A percentile compares a stretch with the other conserved stretches of the same genome.
Evolutionary conservation across 768 basidiomycete genomes (phyloP).

Genomic region (Suillus ampliporus): DNA sequence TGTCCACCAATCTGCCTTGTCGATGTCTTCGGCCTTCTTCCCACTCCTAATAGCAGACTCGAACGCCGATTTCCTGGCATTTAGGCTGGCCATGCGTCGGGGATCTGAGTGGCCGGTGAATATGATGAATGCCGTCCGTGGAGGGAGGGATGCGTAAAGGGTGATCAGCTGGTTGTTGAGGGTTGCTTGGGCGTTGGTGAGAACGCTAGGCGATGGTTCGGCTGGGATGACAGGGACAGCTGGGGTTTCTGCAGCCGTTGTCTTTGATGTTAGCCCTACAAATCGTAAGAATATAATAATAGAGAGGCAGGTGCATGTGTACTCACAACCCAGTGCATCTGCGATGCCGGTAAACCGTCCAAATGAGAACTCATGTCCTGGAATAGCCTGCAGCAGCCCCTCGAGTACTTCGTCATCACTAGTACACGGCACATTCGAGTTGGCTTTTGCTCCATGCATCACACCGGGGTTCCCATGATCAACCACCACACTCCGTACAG

Average conservation of each 20-base stretch:
- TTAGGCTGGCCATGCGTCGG: slow-evolving; percentile 74
- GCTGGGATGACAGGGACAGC: slow-evolving; percentile 28
- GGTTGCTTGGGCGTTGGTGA: slow-evolving; percentile 45
- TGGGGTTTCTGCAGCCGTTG: slow-evolving; percentile 42
- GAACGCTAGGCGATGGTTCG: slow-evolving; percentile 40
- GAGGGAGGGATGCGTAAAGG: slow-evolving; percentile 73
- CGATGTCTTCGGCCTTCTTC: slow-evolving; percentile 60
- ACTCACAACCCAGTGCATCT: slow-evolving; percentile 82
- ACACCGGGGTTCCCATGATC: slow-evolving; percentile 84
- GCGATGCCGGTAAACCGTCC: slow-evolving; percentile 84
- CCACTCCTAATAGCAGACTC: slow-evolving; percentile 66
- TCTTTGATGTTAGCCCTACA: slow-evolving; percentile 68
- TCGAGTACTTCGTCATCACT: slow-evolving; percentile 80
- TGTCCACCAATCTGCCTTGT: slow-evolving; percentile 71
- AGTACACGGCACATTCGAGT: slow-evolving; percentile 73
- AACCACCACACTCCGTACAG: slow-evolving; percentile 68
- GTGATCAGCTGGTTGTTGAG: slow-evolving; percentile 66
- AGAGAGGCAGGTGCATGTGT: background rate
- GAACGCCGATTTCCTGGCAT: slow-evolving; percentile 71
- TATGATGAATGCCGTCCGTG: slow-evolving; percentile 81
- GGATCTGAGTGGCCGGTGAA: slow-evolving; percentile 93
- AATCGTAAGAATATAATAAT: background rate
- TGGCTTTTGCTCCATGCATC: slow-evolving; percentile 88
- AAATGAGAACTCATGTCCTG: slow-evolving; percentile 81
- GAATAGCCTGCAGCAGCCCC: slow-evolving; percentile 62